These are phyloP conservation scores for Rhododendron vialii DNA, from an alignment of 148 eudicot species.

Conservation along the genomic window DNA sequence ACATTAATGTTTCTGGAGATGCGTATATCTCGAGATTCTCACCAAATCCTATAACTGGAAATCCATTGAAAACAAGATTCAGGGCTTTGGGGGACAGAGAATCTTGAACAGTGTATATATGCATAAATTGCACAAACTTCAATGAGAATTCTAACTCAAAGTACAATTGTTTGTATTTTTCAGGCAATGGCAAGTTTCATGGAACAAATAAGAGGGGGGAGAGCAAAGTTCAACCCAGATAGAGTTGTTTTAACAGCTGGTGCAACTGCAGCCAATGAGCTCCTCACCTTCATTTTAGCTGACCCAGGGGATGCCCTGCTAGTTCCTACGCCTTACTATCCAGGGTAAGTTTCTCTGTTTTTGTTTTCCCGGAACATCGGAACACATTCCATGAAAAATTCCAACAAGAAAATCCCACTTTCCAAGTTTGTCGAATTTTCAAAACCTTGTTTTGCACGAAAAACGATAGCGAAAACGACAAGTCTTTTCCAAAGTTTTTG, in stretches of 20 bases:
- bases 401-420: neutral
- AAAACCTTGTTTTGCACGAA: neutral
- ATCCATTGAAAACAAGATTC: neutral
- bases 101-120: neutral
- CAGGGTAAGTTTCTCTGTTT: constrained; percentile 49
- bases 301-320: constrained; percentile 87
- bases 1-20: neutral
- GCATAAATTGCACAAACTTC: neutral
- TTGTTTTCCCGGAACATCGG: neutral
- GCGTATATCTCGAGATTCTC: neutral
- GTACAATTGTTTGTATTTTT: neutral
- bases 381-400: no score
- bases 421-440: neutral
- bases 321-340: constrained; percentile 94
- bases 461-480: neutral
- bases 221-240: constrained; percentile 61
- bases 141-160: neutral
- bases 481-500: neutral
- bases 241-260: constrained; percentile 89
- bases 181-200: constrained; percentile 96
- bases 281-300: constrained; percentile 80
- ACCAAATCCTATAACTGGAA: neutral
- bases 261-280: constrained; percentile 91
- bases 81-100: neutral
- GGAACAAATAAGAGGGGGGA: constrained; percentile 89